phyloP scores from a whole-genome alignment of 2,329 filamentous ascomycete species.

The Fusarium dlaminii region DNA sequence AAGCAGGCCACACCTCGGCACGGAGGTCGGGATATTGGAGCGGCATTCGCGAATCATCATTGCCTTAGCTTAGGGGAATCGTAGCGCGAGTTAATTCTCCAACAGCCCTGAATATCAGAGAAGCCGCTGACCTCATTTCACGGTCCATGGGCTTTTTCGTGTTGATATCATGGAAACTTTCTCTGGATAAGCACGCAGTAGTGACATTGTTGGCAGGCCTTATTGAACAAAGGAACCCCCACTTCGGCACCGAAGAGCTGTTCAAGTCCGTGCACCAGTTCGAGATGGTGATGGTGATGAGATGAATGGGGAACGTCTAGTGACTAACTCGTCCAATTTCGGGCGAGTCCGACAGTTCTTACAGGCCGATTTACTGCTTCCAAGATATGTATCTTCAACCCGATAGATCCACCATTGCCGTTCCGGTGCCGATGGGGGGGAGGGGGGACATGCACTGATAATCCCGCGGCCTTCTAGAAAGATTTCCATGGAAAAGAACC shows the following conservation, averaged over 20 bases:
- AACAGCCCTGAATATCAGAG: not conserved
- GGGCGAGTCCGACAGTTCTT: slow-evolving; percentile 5
- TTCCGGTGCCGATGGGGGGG: slow-evolving; percentile 32
- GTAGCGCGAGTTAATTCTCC: not conserved
- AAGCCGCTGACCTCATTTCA: slow-evolving; percentile 20
- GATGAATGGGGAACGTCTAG: slow-evolving; percentile 20
- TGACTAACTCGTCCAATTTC: not conserved
- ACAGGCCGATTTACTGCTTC: not conserved
- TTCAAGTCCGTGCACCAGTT: slow-evolving; percentile 17
- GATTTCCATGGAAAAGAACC: slow-evolving; percentile 7
- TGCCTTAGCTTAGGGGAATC: not conserved
- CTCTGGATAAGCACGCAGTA: not conserved
- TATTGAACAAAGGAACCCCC: not conserved
- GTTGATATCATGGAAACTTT: not conserved
- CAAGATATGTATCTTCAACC: not conserved
- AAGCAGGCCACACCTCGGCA: slow-evolving; percentile 26
- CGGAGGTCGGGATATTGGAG: slow-evolving; percentile 29
- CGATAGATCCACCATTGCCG: slow-evolving; percentile 5
- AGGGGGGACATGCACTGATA: slow-evolving; percentile 2
- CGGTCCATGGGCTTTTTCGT: not conserved
- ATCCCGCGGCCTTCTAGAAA: slow-evolving; percentile 40
- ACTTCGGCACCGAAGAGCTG: slow-evolving; percentile 36
- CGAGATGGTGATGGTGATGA: not conserved
- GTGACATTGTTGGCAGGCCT: not conserved
- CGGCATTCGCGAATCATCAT: slow-evolving; percentile 5